Conservation (phyloP, 2,329 filamentous ascomycete species). For the Sphaerostilbella broomeana region DNA sequence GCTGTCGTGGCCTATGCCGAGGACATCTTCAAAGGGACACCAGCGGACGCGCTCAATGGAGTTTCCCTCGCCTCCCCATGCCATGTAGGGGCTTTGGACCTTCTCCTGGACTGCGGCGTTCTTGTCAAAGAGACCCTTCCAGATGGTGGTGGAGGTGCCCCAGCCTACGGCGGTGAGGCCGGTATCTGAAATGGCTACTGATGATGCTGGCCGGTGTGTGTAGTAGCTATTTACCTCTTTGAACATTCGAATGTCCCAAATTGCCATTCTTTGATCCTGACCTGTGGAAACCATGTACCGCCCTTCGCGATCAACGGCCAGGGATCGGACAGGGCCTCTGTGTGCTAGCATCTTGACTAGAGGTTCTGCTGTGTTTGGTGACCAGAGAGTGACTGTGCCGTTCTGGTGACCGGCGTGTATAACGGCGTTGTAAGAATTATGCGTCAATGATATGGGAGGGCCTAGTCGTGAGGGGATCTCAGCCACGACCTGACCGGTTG, state of each 20-base stretch:
- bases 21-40: constrained; percentile 92
- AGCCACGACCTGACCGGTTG: constrained; percentile 80
- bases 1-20: constrained; percentile 75
- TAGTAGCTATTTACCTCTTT: constrained; percentile 88
- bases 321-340: constrained; percentile 75
- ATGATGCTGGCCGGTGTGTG: constrained; percentile 73
- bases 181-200: constrained; percentile 81
- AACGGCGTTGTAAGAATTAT: constrained; percentile 90
- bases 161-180: constrained; percentile 84
- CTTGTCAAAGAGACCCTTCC: constrained; percentile 83
- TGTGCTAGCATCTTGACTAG: constrained; percentile 90
- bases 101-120: constrained; percentile 65
- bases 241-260: constrained; percentile 94
- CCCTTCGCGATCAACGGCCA: constrained; percentile 83
- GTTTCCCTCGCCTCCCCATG: constrained; percentile 81
- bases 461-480: constrained; percentile 83
- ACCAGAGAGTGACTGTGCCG: constrained; percentile 91
- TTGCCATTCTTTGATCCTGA: constrained; percentile 84
- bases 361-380: constrained; percentile 78
- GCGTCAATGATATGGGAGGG: constrained; percentile 71
- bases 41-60: constrained; percentile 75
- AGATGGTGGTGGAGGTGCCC: constrained; percentile 83
- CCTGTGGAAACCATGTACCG: constrained; percentile 93
- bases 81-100: constrained; percentile 83
- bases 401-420: constrained; percentile 92